Percentiles rank a stretch among this genome's conserved stretches.
Evolutionary conservation across 305 asterid genomes (phyloP).

Genomic region (Solanum hybrid): DNA sequence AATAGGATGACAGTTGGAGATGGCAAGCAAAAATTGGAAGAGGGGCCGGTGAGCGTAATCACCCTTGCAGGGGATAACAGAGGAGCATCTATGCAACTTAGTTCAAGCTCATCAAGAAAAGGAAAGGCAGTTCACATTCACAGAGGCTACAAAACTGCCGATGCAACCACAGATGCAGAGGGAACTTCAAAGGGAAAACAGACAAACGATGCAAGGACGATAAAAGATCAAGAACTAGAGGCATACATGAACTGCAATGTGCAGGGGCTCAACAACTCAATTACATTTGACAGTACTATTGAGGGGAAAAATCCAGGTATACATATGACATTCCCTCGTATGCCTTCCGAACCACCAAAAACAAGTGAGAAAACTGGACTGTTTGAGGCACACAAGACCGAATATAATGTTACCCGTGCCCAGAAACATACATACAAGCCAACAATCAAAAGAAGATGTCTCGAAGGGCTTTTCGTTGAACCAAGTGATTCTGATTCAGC

Average conservation of each 20-base stretch:
- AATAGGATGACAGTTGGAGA: conserved; percentile 28
- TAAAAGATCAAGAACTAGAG: conserved; percentile 36
- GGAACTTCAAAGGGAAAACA: conserved; percentile 32
- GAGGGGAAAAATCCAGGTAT: conserved; percentile 64
- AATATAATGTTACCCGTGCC: conserved; percentile 26
- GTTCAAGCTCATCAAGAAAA: conserved; percentile 34
- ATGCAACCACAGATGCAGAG: conserved; percentile 44
- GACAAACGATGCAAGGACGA: conserved; percentile 12
- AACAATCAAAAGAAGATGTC: conserved; percentile 61
- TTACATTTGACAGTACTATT: conserved; percentile 49
- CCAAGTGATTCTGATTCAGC: conserved; percentile 59
- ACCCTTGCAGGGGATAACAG: conserved; percentile 89
- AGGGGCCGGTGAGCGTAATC: conserved; percentile 44
- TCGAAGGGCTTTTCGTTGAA: conserved; percentile 53
- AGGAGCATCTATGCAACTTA: conserved; percentile 79
- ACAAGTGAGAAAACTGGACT: conserved; percentile 9
- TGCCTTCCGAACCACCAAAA: conserved; percentile 23
- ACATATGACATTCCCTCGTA: conserved; percentile 30
- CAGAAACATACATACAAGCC: conserved; percentile 53
- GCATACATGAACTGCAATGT: conserved; percentile 59
- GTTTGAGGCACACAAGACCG: conserved; percentile 32
- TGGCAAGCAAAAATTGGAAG: conserved; percentile 10
- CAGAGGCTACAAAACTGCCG: conserved; percentile 53
- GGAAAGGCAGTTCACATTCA: conserved; percentile 43
- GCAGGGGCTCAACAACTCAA: conserved; percentile 75